phyloP scores from a whole-genome alignment of 495 filamentous ascomycete species.

The Daldinia grandis region DNA sequence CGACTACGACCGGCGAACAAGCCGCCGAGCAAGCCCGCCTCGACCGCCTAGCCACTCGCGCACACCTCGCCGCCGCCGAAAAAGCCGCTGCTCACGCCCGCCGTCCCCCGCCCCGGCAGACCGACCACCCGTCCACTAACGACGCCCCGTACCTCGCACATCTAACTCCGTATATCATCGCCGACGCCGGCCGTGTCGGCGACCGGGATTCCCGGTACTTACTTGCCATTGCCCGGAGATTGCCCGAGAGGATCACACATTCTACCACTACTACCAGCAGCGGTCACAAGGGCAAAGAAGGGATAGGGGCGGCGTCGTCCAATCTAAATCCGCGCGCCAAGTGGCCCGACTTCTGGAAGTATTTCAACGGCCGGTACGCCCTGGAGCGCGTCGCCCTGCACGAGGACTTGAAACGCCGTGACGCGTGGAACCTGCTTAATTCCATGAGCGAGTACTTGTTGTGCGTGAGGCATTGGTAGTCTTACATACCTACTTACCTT shows the following conservation, averaged over 20 bases:
- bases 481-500: neutral
- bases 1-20: constrained; percentile 50
- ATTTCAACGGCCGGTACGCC: constrained; percentile 87
- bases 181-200: constrained; percentile 63
- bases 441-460: constrained; percentile 67
- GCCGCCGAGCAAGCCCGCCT: constrained; percentile 62
- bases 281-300: neutral
- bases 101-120: constrained; percentile 53
- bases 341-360: constrained; percentile 70
- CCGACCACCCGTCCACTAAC: constrained; percentile 59
- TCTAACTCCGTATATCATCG: constrained; percentile 60
- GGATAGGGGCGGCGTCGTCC: constrained; percentile 31
- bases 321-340: constrained; percentile 53
- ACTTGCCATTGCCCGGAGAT: constrained; percentile 70
- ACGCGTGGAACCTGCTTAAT: constrained; percentile 73
- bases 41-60: constrained; percentile 57
- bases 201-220: constrained; percentile 77
- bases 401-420: constrained; percentile 86
- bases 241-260: constrained; percentile 46
- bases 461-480: constrained; percentile 65
- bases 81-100: constrained; percentile 58
- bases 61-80: constrained; percentile 56
- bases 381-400: constrained; percentile 84
- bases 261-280: neutral
- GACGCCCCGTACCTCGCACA: constrained; percentile 55